Base-by-base conservation (phyloP, 2,329 filamentous ascomycete genomes). In the Aspergillus neotritici region DNA sequence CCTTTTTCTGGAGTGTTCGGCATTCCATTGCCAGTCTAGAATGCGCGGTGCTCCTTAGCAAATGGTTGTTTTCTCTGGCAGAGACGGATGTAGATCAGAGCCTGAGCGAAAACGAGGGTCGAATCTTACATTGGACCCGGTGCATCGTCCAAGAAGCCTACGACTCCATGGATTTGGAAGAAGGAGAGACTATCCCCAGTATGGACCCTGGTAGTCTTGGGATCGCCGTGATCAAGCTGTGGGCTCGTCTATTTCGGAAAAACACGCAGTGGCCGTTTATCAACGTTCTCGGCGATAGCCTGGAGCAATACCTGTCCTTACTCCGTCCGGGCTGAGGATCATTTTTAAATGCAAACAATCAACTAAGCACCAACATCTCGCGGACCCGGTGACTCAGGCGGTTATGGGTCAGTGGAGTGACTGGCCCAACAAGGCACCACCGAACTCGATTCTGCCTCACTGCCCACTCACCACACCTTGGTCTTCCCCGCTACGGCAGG, bases 1-100 rank as follows among this genome's bases (percentile, higher is more conserved):
- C 62, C 3, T 61, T 66, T 34, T 65, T 62, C 42, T 66, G 64
- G 64, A 65, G 63, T 41, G 61, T 65, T 3, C 57, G 60, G 7
- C 63, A 66, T 44, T 64, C 62, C 2, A 51, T 66, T 6, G 60
- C 57, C 8, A 64, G 60, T 38, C 48, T 66, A 3, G 64, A 67
- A 49, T 66, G 62, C 41, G 63, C 62, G 4, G 53, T 74, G 1
- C 47, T 74, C 4, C 57, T 74, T 1, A 67, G 61, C 35, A 67
- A 71, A 44, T 75, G 72, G 72, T 60, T 59, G 76, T 50, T 61
- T 15, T 61, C 54, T 4, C 37, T 64, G 33, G 51, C 56, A 1
- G 56, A 57, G 38, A 54, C 57, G 3, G 58, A 51, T 1, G 49
- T 44, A 10, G 53, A 57, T 25, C 57, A 58, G 30, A 52, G 47